phyloP scores from a whole-genome alignment of 1,284 basidiomycete genomes.

The Austroboletus novae-zelandiae region DNA sequence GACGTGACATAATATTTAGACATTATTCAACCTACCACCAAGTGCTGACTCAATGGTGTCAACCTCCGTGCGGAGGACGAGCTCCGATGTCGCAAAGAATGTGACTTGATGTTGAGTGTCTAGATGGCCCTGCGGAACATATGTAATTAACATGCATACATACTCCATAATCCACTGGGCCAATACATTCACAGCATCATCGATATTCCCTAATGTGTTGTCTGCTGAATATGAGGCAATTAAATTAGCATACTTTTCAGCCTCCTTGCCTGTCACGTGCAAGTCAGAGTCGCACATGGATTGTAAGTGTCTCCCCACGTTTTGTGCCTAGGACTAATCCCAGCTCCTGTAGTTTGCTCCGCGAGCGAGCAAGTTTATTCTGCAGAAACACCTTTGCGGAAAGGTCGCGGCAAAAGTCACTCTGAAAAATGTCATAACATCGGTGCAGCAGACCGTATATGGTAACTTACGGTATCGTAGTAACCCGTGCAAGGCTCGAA shows the following conservation, averaged over 20 bases:
- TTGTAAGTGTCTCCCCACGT: conserved; percentile 41
- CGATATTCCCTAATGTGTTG: conserved; percentile 54
- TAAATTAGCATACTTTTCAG: conserved; percentile 49
- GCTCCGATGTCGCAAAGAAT: conserved; percentile 52
- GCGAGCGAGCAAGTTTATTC: conserved; percentile 65
- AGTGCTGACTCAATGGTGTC: conserved; percentile 61
- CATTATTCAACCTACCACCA: conserved; percentile 48
- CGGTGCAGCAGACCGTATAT: not conserved
- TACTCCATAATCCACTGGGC: conserved; percentile 5
- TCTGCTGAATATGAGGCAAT: conserved; percentile 53
- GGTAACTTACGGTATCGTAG: conserved; percentile 66
- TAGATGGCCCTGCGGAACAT: conserved; percentile 52
- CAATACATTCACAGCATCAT: conserved; percentile 64
- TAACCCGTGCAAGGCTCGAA: conserved; percentile 75
- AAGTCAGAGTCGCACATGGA: conserved; percentile 5
- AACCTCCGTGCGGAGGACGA: conserved; percentile 56
- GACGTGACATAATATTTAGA: not conserved
- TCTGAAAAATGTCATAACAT: conserved; percentile 37
- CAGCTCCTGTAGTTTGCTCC: conserved; percentile 60
- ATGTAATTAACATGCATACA: conserved; percentile 4
- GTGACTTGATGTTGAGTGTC: conserved; percentile 62
- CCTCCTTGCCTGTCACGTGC: conserved; percentile 49
- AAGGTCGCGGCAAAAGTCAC: conserved; percentile 59
- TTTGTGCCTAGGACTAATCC: conserved; percentile 55
- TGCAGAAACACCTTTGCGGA: conserved; percentile 74